Conservation (phyloP, 2,329 filamentous ascomycete genomes). For the Fonsecaea pugnacius region DNA sequence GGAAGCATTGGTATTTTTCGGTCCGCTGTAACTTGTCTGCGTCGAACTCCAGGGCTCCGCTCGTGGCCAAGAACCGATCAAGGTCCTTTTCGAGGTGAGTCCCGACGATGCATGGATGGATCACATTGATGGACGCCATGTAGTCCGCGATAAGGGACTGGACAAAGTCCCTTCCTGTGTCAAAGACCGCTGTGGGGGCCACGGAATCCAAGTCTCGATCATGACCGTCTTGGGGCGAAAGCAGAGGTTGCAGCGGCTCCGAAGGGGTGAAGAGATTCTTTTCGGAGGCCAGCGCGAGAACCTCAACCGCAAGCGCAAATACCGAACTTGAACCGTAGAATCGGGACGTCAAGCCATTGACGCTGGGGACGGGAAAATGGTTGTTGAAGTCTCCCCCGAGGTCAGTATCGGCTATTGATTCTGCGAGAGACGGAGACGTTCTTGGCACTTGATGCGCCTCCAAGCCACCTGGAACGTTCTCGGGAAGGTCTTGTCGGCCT, state of each 20-base stretch:
- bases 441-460: neutral
- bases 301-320: conserved; percentile 16
- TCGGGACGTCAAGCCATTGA: conserved; percentile 10
- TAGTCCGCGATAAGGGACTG: conserved; percentile 4
- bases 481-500: neutral
- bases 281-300: conserved; percentile 11
- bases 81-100: neutral
- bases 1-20: conserved; percentile 18
- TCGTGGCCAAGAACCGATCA: conserved; percentile 6
- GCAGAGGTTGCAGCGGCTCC: neutral
- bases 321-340: conserved; percentile 18
- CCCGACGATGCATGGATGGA: neutral
- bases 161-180: conserved; percentile 6
- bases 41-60: conserved; percentile 11
- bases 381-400: conserved; percentile 12
- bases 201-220: conserved; percentile 17
- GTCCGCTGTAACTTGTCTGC: conserved; percentile 7
- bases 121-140: conserved; percentile 11
- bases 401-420: neutral
- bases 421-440: neutral
- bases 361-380: conserved; percentile 15
- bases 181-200: conserved; percentile 13
- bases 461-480: neutral
- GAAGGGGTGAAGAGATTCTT: conserved; percentile 8
- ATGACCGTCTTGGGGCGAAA: conserved; percentile 10